Base-by-base conservation (phyloP, 1,139 yeast species). In the Candida sp. region DNA sequence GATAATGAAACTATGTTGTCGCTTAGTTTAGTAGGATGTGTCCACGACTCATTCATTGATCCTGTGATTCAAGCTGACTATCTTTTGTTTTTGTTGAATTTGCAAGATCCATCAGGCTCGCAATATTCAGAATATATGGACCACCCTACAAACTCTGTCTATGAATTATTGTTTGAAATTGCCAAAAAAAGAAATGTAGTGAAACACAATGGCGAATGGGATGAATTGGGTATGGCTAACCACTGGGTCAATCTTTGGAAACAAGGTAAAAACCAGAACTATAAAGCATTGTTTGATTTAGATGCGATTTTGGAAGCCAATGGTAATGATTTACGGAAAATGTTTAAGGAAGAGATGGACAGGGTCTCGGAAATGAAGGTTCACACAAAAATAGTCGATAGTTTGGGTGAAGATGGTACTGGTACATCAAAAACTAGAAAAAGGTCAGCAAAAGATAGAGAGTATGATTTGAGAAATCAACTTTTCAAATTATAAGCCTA, bases 1-100 rank as follows among this genome's bases (percentile, higher is more conserved):
- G 79, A 78, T 51, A 63, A 76, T 22, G 81, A 83, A 49, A 81
- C 89, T 2, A 88, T 91, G 95, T 68, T 91, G 35, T 79, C 86
- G 4, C 68, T 93, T 36, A 77, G 88, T 1, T 65, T 91, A 22
- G 81, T 85, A 21, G 95, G 96, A 1, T 84, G 95, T 44, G 86
- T 91, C 11, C 82, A 82, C 46, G 69, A 80, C 2, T 75, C 79
- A 7, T 73, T 80, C 29, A 77, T 90, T 12, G 98, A 91, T 58
- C 96, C 96, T 0, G 82, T 86, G 5, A 78, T 89, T 39, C 87
- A 87, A 48, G 96, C 97, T 0, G 99, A 93, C 58, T 93, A 85
- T 60, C 65, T 93, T 36, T 69, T 93, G 25, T 93, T 74, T 56
- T 67, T 87, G 27, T 67, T 91, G 61, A 93, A 93, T 60, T 63